Conservation (phyloP, 1,284 basidiomycete species). For the Violaceomyces palustris region DNA sequence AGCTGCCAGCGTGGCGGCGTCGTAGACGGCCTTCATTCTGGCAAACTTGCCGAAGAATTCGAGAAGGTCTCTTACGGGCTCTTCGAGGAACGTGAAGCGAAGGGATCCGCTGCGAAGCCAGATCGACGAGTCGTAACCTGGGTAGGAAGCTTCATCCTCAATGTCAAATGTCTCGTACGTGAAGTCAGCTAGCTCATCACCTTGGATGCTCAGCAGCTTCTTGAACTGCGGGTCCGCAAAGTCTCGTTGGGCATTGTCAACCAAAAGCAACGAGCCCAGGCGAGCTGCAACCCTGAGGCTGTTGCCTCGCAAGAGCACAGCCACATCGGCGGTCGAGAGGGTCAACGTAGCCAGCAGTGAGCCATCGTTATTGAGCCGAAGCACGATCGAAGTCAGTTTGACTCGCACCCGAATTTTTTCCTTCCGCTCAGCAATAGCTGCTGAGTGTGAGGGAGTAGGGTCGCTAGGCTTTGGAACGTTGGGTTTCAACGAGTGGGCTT, state of each 20-base stretch:
- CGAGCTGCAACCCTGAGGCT: conserved; percentile 77
- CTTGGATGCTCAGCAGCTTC: conserved; percentile 87
- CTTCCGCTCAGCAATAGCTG: conserved; percentile 14
- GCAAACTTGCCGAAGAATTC: conserved; percentile 82
- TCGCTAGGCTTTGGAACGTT: too few relatives aligned
- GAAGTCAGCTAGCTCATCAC: conserved; percentile 90
- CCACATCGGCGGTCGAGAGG: conserved; percentile 84
- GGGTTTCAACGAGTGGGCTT: too few relatives aligned
- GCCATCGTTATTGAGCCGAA: conserved; percentile 75
- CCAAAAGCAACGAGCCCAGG: conserved; percentile 77
- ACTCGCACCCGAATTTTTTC: conserved; percentile 78
- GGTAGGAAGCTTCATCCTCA: conserved; percentile 60
- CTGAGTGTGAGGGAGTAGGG: too few relatives aligned
- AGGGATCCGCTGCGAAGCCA: conserved; percentile 84
- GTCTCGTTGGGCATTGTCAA: conserved; percentile 66
- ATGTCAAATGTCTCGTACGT: conserved; percentile 86
- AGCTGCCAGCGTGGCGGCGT: conserved; percentile 87
- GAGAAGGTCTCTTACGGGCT: conserved; percentile 79
- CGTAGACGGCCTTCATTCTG: conserved; percentile 72
- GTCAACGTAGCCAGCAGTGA: conserved; percentile 76
- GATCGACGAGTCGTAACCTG: conserved; percentile 80
- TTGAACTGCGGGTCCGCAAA: conserved; percentile 65
- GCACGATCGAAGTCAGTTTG: conserved; percentile 78
- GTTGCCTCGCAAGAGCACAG: conserved; percentile 68
- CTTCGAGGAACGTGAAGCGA: conserved; percentile 81